Percentiles rank a stretch among this genome's conserved stretches.
Conservation (phyloP, 768 basidiomycete genomes). For the Leucosporidium scottii region DNA sequence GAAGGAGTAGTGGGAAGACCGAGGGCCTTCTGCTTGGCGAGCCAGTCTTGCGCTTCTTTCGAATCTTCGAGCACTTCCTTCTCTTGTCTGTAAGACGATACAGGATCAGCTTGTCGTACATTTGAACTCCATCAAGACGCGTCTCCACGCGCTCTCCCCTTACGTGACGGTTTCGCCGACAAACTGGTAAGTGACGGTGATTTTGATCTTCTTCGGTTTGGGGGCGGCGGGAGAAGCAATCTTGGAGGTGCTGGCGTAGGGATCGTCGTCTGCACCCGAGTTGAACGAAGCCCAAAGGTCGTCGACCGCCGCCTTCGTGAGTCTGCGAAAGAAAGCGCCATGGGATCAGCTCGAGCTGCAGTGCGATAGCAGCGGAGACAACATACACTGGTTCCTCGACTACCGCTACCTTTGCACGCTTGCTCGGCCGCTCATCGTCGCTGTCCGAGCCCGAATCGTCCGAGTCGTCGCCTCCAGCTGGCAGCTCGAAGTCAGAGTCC, state of each 20-base stretch:
- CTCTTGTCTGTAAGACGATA: slow-evolving; percentile 53
- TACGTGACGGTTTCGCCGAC: slow-evolving; percentile 71
- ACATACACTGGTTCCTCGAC: too few relatives aligned
- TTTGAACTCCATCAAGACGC: not conserved
- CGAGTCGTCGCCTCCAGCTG: too few relatives aligned
- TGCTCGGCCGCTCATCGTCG: too few relatives aligned
- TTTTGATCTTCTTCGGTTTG: slow-evolving; percentile 50
- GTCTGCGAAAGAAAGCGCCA: slow-evolving; percentile 6
- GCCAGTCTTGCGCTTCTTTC: slow-evolving; percentile 69
- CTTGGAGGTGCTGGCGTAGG: not conserved
- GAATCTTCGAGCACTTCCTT: slow-evolving; percentile 67
- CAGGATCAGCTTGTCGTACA: slow-evolving; percentile 11
- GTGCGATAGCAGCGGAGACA: too few relatives aligned
- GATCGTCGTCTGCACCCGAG: slow-evolving; percentile 4
- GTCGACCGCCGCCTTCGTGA: slow-evolving; percentile 25
- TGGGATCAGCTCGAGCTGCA: too few relatives aligned
- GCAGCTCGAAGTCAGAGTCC: too few relatives aligned
- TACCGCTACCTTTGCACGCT: too few relatives aligned
- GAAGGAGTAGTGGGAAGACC: slow-evolving; percentile 16
- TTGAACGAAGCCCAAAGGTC: slow-evolving; percentile 36
- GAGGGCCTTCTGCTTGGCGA: slow-evolving; percentile 35
- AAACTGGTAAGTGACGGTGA: slow-evolving; percentile 63
- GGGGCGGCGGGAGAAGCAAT: not conserved
- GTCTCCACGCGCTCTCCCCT: slow-evolving; percentile 38
- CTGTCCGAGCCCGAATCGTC: too few relatives aligned